phyloP scores from a whole-genome alignment of 768 basidiomycete species.

The Kwoniella shandongensis region DNA sequence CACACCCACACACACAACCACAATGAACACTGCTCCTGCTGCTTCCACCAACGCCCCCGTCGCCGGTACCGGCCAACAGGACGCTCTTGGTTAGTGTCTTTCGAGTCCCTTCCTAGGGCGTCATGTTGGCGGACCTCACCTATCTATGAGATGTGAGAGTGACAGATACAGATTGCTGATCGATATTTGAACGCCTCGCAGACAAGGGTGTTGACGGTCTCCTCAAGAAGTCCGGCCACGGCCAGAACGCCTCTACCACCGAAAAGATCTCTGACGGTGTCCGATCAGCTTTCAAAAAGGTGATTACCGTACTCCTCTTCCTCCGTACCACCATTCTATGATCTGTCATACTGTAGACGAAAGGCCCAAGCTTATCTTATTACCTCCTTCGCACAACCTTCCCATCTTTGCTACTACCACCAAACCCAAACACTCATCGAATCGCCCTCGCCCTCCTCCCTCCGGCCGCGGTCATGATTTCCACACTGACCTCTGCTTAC shows the following conservation, averaged over 20 bases:
- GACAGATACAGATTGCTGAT: background rate
- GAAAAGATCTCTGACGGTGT: slow-evolving; percentile 44
- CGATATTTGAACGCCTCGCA: background rate
- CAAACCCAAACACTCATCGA: too few species aligned
- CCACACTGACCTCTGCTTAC: too few species aligned
- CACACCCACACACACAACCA: too few species aligned
- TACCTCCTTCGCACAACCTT: too few species aligned
- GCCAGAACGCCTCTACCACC: slow-evolving; percentile 25
- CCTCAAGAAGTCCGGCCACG: slow-evolving; percentile 25
- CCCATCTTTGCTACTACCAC: too few species aligned
- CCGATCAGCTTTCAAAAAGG: slow-evolving; percentile 34
- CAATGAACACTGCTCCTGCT: background rate
- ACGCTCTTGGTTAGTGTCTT: slow-evolving; percentile 21
- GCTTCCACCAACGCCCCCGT: background rate
- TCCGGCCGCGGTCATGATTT: too few species aligned
- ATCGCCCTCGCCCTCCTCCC: too few species aligned
- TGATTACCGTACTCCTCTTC: slow-evolving; percentile 1
- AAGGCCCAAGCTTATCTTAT: too few species aligned
- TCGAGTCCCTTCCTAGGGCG: background rate
- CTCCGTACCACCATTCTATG: too few species aligned
- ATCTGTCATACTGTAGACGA: too few species aligned
- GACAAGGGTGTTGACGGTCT: slow-evolving; percentile 26
- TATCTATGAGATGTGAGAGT: background rate
- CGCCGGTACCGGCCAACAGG: slow-evolving; percentile 20
- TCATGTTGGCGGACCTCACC: background rate